Evolutionary conservation across 1,139 yeast genomes (phyloP).

Genomic region (Yamadazyma mexicana): DNA sequence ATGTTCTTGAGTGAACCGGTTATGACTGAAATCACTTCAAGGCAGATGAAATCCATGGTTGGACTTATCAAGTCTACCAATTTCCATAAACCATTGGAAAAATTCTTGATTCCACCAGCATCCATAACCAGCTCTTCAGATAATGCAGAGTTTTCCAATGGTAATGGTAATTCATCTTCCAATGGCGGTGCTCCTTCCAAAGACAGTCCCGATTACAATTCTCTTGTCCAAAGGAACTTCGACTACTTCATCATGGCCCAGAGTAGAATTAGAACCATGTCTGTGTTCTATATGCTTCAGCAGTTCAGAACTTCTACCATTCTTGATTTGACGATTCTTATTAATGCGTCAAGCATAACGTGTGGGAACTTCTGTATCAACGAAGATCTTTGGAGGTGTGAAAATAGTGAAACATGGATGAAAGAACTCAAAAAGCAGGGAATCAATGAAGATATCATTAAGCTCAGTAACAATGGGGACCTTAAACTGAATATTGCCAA

Average conservation of each 20-base stretch:
- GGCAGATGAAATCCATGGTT: slow-evolving; percentile 76
- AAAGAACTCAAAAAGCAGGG: slow-evolving; percentile 14
- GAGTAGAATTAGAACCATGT: slow-evolving; percentile 82
- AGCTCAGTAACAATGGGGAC: slow-evolving; percentile 57
- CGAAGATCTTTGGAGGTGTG: slow-evolving; percentile 71
- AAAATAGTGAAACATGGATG: slow-evolving; percentile 59
- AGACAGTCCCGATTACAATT: slow-evolving; percentile 15
- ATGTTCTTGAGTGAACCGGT: slow-evolving; percentile 76
- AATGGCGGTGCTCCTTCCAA: neutral
- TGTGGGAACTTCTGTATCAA: slow-evolving; percentile 75
- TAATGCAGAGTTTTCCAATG: slow-evolving; percentile 3
- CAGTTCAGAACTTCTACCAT: slow-evolving; percentile 63
- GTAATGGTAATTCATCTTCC: neutral
- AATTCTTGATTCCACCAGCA: slow-evolving; percentile 60
- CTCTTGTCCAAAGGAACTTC: slow-evolving; percentile 45
- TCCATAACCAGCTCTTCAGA: neutral
- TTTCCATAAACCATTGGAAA: slow-evolving; percentile 69
- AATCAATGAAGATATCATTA: slow-evolving; percentile 30
- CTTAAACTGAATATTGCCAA: slow-evolving; percentile 51
- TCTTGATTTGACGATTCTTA: slow-evolving; percentile 60
- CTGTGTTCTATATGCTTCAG: slow-evolving; percentile 71
- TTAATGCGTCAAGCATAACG: slow-evolving; percentile 56
- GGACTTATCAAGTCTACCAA: slow-evolving; percentile 77
- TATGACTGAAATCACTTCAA: slow-evolving; percentile 70
- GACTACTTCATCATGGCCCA: slow-evolving; percentile 80